Base-by-base conservation (phyloP, 2,329 filamentous ascomycete species). In the Fusarium sp. region DNA sequence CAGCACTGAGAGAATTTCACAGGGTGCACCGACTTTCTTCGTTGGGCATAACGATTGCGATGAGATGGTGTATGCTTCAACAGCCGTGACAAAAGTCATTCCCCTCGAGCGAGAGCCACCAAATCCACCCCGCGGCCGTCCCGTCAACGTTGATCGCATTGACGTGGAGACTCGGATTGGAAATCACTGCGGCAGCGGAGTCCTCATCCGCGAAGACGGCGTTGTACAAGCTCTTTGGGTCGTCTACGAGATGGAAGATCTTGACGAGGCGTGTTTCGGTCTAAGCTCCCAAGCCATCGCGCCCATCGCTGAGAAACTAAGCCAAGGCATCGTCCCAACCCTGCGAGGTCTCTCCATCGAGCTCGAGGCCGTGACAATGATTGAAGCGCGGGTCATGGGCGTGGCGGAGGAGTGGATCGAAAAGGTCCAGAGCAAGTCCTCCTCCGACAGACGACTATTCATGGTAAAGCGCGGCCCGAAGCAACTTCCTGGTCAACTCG, bases 1-100 rank as follows among this genome's bases (percentile, higher is more conserved):
- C 53, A 94, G 94, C 78, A 90, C 87, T 9, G 90, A 94, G 60
- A 91, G 91, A 75, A 94, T 98, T 80, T 95, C 94, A 49, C 96
- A 98, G 83, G 96, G 96, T 43, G 94, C 95, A 32, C 92, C 96
- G 54, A 98, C 95, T 0, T 95, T 97, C 73, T 99, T 99, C 82
- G 93, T 99, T 70, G 96, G 96, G 9, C 97, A 97, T 85, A 99
- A 98, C 80, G 92, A 97, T 74, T 98, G 97, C 73, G 92, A 96
- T 65, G 91, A 96, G 44, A 94, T 98, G 46, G 96, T 98, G 3
- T 94, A 98, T 75, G 94, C 95, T 6, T 94, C 97, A 75, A 98
- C 96, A 0, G 94, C 93, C 0, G 95, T 99, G 15, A 98, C 96
- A 0, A 97, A 99, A 81, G 97, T 99, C 77, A 98, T 96, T 13